Evolutionary conservation across 1,139 yeast species (phyloP), one percentile per base, ranked within the genome.

Genomic region (Geotrichum macrosporum): DNA sequence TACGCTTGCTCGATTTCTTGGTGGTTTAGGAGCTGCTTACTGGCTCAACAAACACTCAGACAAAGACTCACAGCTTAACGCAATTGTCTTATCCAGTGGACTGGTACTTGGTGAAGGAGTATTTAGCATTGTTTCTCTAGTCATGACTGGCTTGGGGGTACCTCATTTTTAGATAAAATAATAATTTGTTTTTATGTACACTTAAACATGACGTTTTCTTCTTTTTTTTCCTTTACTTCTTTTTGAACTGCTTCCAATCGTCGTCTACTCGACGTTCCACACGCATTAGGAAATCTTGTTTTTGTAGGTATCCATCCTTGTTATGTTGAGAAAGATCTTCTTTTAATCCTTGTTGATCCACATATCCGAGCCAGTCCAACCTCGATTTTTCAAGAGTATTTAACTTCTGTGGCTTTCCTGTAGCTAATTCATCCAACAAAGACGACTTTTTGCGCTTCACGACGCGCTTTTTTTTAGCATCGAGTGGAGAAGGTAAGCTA

Each of bases 331-430:
- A 75, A 62, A 92, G 74, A 55, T 92, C 98, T 55, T 87, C 96
- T 46, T 77, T 75, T 48, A 94, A 80, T 51, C 89, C 88, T 54
- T 82, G 80, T 57, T 82, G 74, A 65, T 92, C 97, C 18, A 94
- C 96, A 68, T 85, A 89, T 51, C 87, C 80, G 1, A 95, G 94
- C 96, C 98, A 92, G 65, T 92, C 98, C 50, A 92, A 73, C 52
- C 95, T 74, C 2, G 95, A 85, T 64, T 92, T 92, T 63, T 94
- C 97, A 53, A 92, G 70, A 0, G 98, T 94, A 16, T 95, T 85
- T 52, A 94, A 72, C 63, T 88, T 89, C 49, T 79, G 72, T 6
- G 83, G 70, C 39, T 80, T 78, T 21, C 63, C 64, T 37, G 75
- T 69, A 16, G 79, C 76, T 21, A 80, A 75, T 35, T 79, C 87